These are phyloP conservation scores for Komagataella kurtzmanii DNA, from an alignment of 805 yeast species.

Conservation along the genomic window DNA sequence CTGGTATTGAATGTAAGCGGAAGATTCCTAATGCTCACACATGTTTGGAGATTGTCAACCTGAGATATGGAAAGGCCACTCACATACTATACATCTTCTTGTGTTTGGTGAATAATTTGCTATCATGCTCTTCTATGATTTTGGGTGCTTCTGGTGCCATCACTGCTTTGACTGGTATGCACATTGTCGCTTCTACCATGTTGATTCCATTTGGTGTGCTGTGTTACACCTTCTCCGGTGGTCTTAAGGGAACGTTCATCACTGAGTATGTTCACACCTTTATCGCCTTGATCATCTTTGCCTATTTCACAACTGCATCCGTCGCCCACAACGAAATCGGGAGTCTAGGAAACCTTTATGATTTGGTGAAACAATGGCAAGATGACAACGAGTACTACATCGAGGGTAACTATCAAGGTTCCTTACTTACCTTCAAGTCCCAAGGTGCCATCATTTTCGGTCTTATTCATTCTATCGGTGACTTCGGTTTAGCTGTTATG, in stretches of 20 bases:
- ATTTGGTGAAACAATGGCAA: constrained; percentile 8
- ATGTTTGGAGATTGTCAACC: constrained; percentile 12
- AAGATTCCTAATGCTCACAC: constrained; percentile 13
- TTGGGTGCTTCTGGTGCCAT: constrained; percentile 17
- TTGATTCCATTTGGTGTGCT: constrained; percentile 20
- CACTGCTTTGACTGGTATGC: constrained; percentile 14
- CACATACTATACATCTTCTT: constrained; percentile 9
- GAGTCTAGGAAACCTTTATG: constrained; percentile 17
- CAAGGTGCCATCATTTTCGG: constrained; percentile 22
- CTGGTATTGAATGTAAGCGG: constrained; percentile 11
- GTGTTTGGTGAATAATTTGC: constrained; percentile 11
- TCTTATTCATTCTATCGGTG: constrained; percentile 20
- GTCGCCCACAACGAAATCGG: constrained; percentile 15
- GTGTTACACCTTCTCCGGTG: constrained; percentile 20
- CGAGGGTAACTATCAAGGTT: constrained; percentile 21
- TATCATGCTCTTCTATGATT: constrained; percentile 15
- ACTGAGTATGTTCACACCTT: constrained; percentile 21
- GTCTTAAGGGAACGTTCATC: constrained; percentile 20
- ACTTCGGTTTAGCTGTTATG: constrained; percentile 23
- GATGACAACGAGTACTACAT: constrained; percentile 10
- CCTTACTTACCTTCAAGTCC: constrained; percentile 22
- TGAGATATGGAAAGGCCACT: constrained; percentile 12
- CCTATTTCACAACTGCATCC: constrained; percentile 16
- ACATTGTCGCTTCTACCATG: constrained; percentile 12
- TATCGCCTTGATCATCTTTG: constrained; percentile 16